A percentile compares a stretch with the other conserved stretches of the same genome.
Evolutionary conservation across 1,139 yeast species (phyloP).

Genomic region (Debaryomycetaceae sp.): DNA sequence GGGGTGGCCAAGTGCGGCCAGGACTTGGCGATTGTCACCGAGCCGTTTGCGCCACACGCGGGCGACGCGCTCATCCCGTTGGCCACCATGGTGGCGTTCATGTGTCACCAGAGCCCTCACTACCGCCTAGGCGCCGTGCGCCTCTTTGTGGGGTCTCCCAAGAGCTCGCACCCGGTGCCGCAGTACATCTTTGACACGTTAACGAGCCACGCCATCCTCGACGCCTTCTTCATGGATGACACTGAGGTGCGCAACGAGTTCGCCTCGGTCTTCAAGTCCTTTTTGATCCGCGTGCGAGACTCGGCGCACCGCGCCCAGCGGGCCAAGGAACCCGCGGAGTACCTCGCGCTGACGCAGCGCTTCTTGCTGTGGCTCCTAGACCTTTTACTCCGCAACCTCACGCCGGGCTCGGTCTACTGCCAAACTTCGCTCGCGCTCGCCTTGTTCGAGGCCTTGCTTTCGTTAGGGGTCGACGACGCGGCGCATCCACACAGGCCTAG

Average conservation of each 20-base stretch:
- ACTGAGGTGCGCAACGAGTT: slow-evolving; percentile 66
- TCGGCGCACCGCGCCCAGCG: slow-evolving; percentile 56
- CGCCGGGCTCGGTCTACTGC: slow-evolving; percentile 70
- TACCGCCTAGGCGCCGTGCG: slow-evolving; percentile 58
- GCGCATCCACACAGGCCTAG: too few species aligned
- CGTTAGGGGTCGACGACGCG: slow-evolving; percentile 53
- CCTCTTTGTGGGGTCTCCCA: slow-evolving; percentile 56
- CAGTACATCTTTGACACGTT: slow-evolving; percentile 39
- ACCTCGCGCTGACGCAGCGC: slow-evolving; percentile 22
- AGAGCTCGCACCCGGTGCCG: slow-evolving; percentile 55
- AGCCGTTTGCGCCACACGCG: slow-evolving; percentile 36
- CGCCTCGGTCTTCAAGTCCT: slow-evolving; percentile 53
- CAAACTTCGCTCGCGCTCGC: slow-evolving; percentile 49
- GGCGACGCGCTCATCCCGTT: slow-evolving; percentile 33
- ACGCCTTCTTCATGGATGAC: slow-evolving; percentile 56
- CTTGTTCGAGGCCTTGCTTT: slow-evolving; percentile 44
- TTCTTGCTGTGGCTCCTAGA: slow-evolving; percentile 44
- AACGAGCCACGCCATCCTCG: slow-evolving; percentile 30
- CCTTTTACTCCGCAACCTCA: slow-evolving; percentile 38
- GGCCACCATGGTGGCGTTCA: slow-evolving; percentile 19
- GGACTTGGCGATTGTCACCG: slow-evolving; percentile 48
- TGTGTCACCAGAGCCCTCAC: slow-evolving; percentile 40
- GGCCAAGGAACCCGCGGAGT: slow-evolving; percentile 18
- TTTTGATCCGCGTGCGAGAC: slow-evolving; percentile 61
- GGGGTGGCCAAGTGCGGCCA: slow-evolving; percentile 65